These are phyloP conservation scores for Kodamaea jinghongensis DNA, from an alignment of 805 yeast species.

Conservation along the genomic window DNA sequence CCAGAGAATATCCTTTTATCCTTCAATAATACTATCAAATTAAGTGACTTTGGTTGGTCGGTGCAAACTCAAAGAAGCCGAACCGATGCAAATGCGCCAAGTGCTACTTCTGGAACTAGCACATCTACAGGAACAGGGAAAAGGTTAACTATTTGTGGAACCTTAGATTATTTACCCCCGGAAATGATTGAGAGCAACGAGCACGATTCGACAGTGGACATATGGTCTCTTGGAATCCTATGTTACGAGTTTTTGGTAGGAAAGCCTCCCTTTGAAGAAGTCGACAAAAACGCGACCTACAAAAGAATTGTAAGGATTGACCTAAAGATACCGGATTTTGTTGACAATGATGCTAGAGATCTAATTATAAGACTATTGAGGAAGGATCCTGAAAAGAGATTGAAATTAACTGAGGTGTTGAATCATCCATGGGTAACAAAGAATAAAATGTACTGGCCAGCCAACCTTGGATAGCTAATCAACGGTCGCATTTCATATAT, in stretches of 20 bases:
- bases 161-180: slow-evolving; percentile 91
- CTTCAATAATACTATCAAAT: slow-evolving; percentile 69
- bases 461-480: slow-evolving; percentile 4
- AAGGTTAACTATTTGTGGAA: slow-evolving; percentile 88
- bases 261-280: slow-evolving; percentile 88
- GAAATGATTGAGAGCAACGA: slow-evolving; percentile 86
- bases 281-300: slow-evolving; percentile 72
- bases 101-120: neutral
- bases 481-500: too few species aligned
- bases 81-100: neutral
- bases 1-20: slow-evolving; percentile 89
- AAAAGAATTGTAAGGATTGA: slow-evolving; percentile 77
- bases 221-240: slow-evolving; percentile 90
- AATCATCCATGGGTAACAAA: slow-evolving; percentile 82
- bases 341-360: slow-evolving; percentile 74
- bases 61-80: slow-evolving; percentile 43
- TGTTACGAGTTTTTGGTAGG: slow-evolving; percentile 87
- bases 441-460: slow-evolving; percentile 62
- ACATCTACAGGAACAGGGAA: slow-evolving; percentile 18
- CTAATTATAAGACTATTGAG: slow-evolving; percentile 62
- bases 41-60: slow-evolving; percentile 97
- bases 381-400: slow-evolving; percentile 67
- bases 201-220: slow-evolving; percentile 77
- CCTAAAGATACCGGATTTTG: slow-evolving; percentile 64
- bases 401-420: slow-evolving; percentile 57